These are phyloP conservation scores for Ophiostoma perfectum DNA, from an alignment of 2,329 filamentous ascomycete species.

Conservation along the genomic window DNA sequence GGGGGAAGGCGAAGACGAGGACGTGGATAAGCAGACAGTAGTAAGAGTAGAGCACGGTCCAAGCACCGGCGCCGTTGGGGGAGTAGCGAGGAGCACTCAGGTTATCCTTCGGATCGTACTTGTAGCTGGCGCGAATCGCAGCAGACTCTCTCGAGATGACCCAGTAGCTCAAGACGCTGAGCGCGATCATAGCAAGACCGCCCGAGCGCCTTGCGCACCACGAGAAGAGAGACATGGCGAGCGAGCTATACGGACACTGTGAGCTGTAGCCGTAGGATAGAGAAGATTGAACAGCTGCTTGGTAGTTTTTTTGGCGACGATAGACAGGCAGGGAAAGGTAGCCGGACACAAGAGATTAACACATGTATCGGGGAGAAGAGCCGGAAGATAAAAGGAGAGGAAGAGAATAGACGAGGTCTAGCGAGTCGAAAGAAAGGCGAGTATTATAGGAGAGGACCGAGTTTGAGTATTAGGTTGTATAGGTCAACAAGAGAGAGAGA, in stretches of 20 bases:
- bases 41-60: constrained; percentile 54
- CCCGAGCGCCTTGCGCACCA: constrained; percentile 52
- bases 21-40: constrained; percentile 62
- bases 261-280: neutral
- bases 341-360: neutral
- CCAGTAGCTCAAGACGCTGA: constrained; percentile 49
- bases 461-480: neutral
- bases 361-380: neutral
- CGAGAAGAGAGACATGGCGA: constrained; percentile 47
- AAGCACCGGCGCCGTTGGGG: constrained; percentile 43
- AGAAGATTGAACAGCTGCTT: neutral
- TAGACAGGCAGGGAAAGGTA: neutral
- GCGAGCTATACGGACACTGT: neutral
- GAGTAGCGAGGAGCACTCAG: constrained; percentile 35
- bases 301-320: neutral
- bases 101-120: constrained; percentile 39
- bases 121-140: constrained; percentile 41
- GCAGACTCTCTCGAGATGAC: constrained; percentile 49
- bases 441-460: neutral
- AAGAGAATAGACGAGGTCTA: neutral
- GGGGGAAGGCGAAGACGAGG: constrained; percentile 57
- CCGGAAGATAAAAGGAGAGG: neutral
- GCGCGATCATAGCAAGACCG: constrained; percentile 49
- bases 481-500: neutral
- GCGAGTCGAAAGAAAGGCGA: too few relatives aligned